Evolutionary conservation across 2,329 filamentous ascomycete species (phyloP), one percentile per base, ranked within the genome.

Genomic region (Lachnellula hyalina): DNA sequence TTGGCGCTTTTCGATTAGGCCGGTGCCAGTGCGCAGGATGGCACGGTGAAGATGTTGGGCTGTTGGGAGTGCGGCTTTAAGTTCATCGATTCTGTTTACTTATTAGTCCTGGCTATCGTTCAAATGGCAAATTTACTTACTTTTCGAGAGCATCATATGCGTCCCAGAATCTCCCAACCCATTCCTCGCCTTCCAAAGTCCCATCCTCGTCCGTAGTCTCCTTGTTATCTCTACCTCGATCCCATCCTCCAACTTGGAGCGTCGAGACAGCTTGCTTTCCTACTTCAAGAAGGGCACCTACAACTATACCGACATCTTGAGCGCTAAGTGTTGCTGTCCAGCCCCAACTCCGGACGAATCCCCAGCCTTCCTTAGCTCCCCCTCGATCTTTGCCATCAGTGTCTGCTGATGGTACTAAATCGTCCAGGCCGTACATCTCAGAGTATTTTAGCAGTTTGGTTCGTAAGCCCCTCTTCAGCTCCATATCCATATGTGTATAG

Each of bases 401-500:
- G 56, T 87, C 85, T 11, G 86, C 81, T 4, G 86, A 83, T 1
- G 93, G 93, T 0, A 99, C 91, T 66, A 99, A 84, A 50, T 93
- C 94, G 61, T 97, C 92, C 1, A 99, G 80, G 28, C 95, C 94
- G 71, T 97, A 99, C 57, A 96, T 79, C 1, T 90, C 90, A 0
- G 92, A 92, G 68, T 96, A 97, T 65, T 93, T 93, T 19, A 96
- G 78, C 1, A 99, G 79, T 56, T 95, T 90, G 47, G 89, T 83
- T 42, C 93, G 85, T 32, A 97, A 74, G 32, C 90, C 89, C 5
- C 90, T 86, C 73, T 97, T 99, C 35, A 99, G 76, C 71, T 96
- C 86, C 85, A 96, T 95, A 72, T 97, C 93, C 92, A 99, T 97
- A 71, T 99, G 94, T 0, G 91, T 90, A 69, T 97, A 99, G 68